Conservation (phyloP, 2,329 filamentous ascomycete genomes). For the Colletotrichum brevisporum region DNA sequence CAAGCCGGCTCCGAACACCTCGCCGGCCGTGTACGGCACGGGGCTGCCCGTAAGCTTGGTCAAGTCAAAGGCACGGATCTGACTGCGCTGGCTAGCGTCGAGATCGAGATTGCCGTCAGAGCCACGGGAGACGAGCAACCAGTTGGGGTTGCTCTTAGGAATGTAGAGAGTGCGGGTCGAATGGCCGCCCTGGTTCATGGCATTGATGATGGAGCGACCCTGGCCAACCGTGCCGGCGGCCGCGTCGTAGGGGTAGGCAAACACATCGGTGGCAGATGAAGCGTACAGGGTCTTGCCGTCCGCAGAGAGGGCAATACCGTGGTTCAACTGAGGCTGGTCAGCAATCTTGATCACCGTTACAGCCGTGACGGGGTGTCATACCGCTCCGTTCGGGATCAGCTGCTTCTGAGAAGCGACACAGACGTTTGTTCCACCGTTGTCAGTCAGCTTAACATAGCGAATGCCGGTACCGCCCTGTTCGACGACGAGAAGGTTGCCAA, state of each 20-base stretch:
- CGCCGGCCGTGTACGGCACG: slow-evolving; percentile 64
- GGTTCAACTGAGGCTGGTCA: slow-evolving; percentile 60
- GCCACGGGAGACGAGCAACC: slow-evolving; percentile 76
- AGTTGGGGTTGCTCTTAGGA: slow-evolving; percentile 66
- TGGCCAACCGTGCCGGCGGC: slow-evolving; percentile 61
- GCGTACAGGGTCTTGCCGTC: slow-evolving; percentile 69
- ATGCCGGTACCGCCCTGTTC: slow-evolving; percentile 50
- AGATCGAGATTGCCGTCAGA: slow-evolving; percentile 74
- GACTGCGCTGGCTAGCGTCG: slow-evolving; percentile 67
- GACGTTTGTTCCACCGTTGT: slow-evolving; percentile 46
- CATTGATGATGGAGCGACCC: slow-evolving; percentile 68
- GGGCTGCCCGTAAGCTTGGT: slow-evolving; percentile 47
- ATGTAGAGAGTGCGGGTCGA: slow-evolving; percentile 77
- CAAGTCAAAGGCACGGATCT: slow-evolving; percentile 73
- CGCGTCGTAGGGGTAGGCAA: slow-evolving; percentile 76
- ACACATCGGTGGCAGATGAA: slow-evolving; percentile 71
- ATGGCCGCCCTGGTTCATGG: slow-evolving; percentile 61
- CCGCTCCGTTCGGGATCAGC: slow-evolving; percentile 47
- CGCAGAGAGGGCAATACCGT: slow-evolving; percentile 67
- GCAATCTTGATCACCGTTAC: not conserved
- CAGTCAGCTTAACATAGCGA: slow-evolving; percentile 50
- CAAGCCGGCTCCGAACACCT: slow-evolving; percentile 75
- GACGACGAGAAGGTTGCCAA: slow-evolving; percentile 55
- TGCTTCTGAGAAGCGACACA: slow-evolving; percentile 48
- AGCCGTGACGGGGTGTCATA: not conserved